Evolutionary conservation across 2,329 filamentous ascomycete species (phyloP).

Genomic region (Diaporthe destruens): DNA sequence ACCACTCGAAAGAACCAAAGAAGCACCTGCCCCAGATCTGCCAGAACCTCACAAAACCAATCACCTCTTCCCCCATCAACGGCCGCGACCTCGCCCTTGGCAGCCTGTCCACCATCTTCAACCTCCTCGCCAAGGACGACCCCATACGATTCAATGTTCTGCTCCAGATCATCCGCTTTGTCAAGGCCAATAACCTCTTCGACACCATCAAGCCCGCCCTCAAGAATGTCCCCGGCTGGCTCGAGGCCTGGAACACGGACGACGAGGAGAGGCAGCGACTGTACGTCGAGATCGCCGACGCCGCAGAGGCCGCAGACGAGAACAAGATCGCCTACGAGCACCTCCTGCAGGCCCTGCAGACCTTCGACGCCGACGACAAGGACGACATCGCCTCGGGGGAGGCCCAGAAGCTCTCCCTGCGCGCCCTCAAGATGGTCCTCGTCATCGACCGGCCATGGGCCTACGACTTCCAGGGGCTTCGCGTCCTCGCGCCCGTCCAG

Average conservation of each 20-base stretch:
- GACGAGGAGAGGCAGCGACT: slow-evolving; percentile 87
- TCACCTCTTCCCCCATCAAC: slow-evolving; percentile 87
- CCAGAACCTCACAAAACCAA: slow-evolving; percentile 87
- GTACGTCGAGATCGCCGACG: slow-evolving; percentile 84
- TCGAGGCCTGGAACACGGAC: slow-evolving; percentile 84
- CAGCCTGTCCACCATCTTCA: slow-evolving; percentile 95
- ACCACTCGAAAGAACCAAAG: slow-evolving; percentile 83
- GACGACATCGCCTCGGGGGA: slow-evolving; percentile 70
- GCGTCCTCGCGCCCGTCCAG: slow-evolving; percentile 85
- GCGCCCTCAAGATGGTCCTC: slow-evolving; percentile 67
- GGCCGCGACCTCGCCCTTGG: slow-evolving; percentile 88
- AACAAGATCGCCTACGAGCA: slow-evolving; percentile 77
- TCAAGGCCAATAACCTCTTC: slow-evolving; percentile 81
- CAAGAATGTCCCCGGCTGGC: slow-evolving; percentile 84
- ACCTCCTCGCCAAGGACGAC: slow-evolving; percentile 83
- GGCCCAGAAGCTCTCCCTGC: slow-evolving; percentile 70
- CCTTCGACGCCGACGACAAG: slow-evolving; percentile 68
- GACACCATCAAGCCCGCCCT: slow-evolving; percentile 87
- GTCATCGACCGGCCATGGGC: slow-evolving; percentile 60
- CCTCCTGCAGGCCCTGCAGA: slow-evolving; percentile 71
- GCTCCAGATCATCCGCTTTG: slow-evolving; percentile 86
- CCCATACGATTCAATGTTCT: slow-evolving; percentile 92
- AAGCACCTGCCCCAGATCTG: slow-evolving; percentile 91
- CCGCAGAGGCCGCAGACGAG: slow-evolving; percentile 83
- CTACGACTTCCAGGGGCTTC: slow-evolving; percentile 84